Conservation (phyloP, 306 rosid species). For the Trichosanthes truncata region DNA sequence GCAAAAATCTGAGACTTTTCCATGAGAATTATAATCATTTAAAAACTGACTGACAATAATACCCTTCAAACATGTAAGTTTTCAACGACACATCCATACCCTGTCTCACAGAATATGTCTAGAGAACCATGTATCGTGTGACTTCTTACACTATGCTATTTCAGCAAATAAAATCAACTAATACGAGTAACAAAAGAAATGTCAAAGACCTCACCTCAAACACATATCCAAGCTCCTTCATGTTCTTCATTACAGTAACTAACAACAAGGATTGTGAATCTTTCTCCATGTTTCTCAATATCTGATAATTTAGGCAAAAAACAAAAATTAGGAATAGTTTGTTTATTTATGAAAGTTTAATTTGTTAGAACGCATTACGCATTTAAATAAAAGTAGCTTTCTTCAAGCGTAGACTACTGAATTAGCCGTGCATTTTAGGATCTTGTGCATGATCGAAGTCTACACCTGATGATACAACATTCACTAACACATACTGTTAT, state of each 20-base stretch:
- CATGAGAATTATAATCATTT: slow-evolving; percentile 19
- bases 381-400: not conserved
- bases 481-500: not conserved
- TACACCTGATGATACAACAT: not conserved
- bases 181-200: slow-evolving; percentile 12
- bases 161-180: not conserved
- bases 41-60: not conserved
- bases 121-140: not conserved
- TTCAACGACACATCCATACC: not conserved
- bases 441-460: not conserved
- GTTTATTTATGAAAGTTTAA: not conserved
- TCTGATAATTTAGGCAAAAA: slow-evolving; percentile 30
- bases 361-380: too few relatives aligned
- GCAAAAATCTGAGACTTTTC: slow-evolving; percentile 66
- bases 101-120: not conserved
- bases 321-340: not conserved
- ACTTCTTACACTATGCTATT: not conserved
- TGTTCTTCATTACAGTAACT: slow-evolving; percentile 57
- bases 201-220: slow-evolving; percentile 49
- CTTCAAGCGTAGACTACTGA: too few relatives aligned
- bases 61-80: not conserved
- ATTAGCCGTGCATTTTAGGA: too few relatives aligned
- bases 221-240: slow-evolving; percentile 70
- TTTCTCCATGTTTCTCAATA: slow-evolving; percentile 61
- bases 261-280: slow-evolving; percentile 66